Evolutionary conservation across 257 asterid genomes (phyloP).

Genomic region (Jacaranda copaia): DNA sequence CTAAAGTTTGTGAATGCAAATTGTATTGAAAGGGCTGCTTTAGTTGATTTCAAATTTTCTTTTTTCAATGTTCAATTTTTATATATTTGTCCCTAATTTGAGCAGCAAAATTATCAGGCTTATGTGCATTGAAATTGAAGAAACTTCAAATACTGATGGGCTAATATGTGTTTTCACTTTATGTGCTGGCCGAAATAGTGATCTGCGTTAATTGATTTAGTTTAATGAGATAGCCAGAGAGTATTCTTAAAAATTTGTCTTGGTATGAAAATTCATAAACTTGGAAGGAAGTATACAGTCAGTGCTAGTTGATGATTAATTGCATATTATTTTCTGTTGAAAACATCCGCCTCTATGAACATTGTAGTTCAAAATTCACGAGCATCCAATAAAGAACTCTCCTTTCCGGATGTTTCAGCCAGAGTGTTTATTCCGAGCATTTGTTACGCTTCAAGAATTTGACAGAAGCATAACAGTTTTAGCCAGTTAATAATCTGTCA

Average conservation of each 20-base stretch:
- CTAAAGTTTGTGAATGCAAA: neutral
- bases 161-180: neutral
- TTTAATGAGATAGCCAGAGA: neutral
- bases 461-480: neutral
- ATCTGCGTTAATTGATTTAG: neutral
- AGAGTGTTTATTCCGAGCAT: neutral
- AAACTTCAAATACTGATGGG: neutral
- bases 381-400: neutral
- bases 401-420: neutral
- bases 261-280: neutral
- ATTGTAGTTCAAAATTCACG: neutral
- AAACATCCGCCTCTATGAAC: neutral
- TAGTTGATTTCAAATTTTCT: neutral
- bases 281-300: neutral
- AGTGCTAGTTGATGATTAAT: neutral
- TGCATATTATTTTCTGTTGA: neutral
- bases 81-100: neutral
- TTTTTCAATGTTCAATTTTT: neutral
- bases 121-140: neutral
- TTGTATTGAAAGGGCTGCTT: constrained; percentile 6
- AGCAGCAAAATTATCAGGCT: neutral
- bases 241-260: too few relatives aligned
- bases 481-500: neutral
- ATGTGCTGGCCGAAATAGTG: neutral
- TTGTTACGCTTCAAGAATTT: neutral